Evolutionary conservation across 2,329 filamentous ascomycete genomes (phyloP).

Genomic region (Exophiala lecanii-corni): DNA sequence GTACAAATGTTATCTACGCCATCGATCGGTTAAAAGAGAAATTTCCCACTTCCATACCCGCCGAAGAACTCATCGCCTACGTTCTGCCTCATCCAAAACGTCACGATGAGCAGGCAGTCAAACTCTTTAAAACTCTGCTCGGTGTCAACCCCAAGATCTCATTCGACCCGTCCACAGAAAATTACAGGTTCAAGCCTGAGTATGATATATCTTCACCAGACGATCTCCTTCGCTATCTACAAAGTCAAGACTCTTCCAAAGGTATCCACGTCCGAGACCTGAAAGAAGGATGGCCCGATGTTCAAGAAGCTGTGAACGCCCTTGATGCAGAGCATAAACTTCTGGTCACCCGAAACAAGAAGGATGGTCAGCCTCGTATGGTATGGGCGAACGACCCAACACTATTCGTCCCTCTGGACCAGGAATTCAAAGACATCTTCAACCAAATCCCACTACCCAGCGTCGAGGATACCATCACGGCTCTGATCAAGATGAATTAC

Average conservation of each 20-base stretch:
- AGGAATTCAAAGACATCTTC: constrained; percentile 82
- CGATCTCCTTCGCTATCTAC: constrained; percentile 74
- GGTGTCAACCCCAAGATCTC: constrained; percentile 54
- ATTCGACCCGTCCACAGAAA: constrained; percentile 55
- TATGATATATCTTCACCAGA: constrained; percentile 76
- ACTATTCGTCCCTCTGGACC: constrained; percentile 69
- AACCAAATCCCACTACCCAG: constrained; percentile 71
- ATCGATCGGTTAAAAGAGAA: constrained; percentile 75
- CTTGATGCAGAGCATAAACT: constrained; percentile 76
- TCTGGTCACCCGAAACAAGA: constrained; percentile 83
- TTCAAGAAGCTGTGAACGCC: constrained; percentile 67
- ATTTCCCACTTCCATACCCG: constrained; percentile 73
- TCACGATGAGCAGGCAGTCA: constrained; percentile 13
- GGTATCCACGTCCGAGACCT: constrained; percentile 83
- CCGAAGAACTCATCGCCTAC: constrained; percentile 44
- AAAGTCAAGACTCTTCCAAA: constrained; percentile 73
- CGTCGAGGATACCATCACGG: constrained; percentile 65
- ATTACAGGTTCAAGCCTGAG: constrained; percentile 77
- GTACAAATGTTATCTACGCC: constrained; percentile 83
- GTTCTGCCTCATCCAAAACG: constrained; percentile 16
- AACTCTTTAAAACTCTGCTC: constrained; percentile 13
- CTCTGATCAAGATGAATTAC: constrained; percentile 71
- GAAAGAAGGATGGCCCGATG: constrained; percentile 92
- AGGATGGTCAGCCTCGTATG: constrained; percentile 79
- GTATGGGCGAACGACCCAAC: constrained; percentile 86